Evolutionary conservation across 257 asterid genomes (phyloP), one percentile per base, ranked within the genome.

Genomic region (Anisodus tanguticus): DNA sequence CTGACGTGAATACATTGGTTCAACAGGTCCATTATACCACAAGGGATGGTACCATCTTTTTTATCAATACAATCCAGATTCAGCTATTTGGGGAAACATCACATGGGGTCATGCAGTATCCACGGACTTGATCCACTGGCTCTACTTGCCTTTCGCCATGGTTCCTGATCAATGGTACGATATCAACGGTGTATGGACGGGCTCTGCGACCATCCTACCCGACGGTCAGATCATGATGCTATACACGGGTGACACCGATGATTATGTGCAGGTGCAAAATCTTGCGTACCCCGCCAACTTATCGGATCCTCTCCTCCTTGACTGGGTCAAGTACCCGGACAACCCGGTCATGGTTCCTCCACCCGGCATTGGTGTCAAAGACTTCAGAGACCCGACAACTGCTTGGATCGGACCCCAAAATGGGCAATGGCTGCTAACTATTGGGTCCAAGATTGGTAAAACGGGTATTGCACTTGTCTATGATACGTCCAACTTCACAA

Each of bases 91-190:
- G 98, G 98, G 98, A 35, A 89, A 90, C 8, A 95, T 95, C 81
- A 87, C 93, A 79, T 95, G 98, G 98, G 98, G 94, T 87, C 98
- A 95, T 62, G 96, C 98, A 0, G 94, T 95, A 13, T 95, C 98
- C 0, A 88, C 63, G 81, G 98, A 95, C 85, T 82, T 95, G 1
- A 92, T 95, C 83, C 90, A 91, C 88, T 95, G 98, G 98, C 86
- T 91, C 84, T 83, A 95, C 76, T 91, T 95, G 31, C 98, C 98
- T 0, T 87, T 84, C 2, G 92, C 98, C 4, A 81, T 95, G 94
- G 93, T 89, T 16, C 97, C 97, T 12, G 98, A 95, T 57, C 89
- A 87, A 22, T 90, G 93, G 90, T 93, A 89, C 63, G 98, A 95
- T 51, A 80, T 91, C 57, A 93, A 91, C 26, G 98, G 98, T 1